Conservation (phyloP, 2,329 filamentous ascomycete species). For the Alternaria panax region DNA sequence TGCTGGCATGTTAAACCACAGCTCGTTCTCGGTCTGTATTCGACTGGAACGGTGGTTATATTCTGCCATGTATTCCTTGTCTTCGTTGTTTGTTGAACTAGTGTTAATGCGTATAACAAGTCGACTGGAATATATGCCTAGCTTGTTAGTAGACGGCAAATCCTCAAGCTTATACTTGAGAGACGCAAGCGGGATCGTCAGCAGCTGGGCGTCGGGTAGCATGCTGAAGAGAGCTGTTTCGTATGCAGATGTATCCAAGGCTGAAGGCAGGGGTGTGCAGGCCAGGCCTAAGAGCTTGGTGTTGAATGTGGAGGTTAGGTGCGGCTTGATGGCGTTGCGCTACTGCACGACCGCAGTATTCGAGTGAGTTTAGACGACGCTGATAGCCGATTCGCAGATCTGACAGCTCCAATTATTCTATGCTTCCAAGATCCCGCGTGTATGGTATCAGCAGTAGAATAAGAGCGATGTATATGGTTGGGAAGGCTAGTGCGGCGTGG, state of each 20-base stretch:
- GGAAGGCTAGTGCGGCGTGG: conserved; percentile 32
- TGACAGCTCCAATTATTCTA: conserved; percentile 17
- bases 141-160: conserved; percentile 29
- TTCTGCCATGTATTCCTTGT: conserved; percentile 33
- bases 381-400: conserved; percentile 27
- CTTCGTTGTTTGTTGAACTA: conserved; percentile 13
- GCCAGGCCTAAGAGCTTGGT: conserved; percentile 30
- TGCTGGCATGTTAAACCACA: conserved; percentile 43
- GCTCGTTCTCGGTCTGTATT: conserved; percentile 31
- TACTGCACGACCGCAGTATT: conserved; percentile 41
- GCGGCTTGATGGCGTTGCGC: conserved; percentile 39
- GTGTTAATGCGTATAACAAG: conserved; percentile 26
- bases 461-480: conserved; percentile 33
- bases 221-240: conserved; percentile 37
- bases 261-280: conserved; percentile 33
- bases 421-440: conserved; percentile 27
- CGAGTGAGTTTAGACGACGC: conserved; percentile 36
- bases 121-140: conserved; percentile 27
- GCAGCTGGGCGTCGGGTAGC: conserved; percentile 40
- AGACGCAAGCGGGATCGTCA: conserved; percentile 36
- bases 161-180: conserved; percentile 32
- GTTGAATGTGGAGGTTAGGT: conserved; percentile 33
- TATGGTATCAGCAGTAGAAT: conserved; percentile 32
- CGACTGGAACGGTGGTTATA: conserved; percentile 23
- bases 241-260: conserved; percentile 34